phyloP scores from a whole-genome alignment of 116 monocot genomes.

The Dioscorea cayenensis region DNA sequence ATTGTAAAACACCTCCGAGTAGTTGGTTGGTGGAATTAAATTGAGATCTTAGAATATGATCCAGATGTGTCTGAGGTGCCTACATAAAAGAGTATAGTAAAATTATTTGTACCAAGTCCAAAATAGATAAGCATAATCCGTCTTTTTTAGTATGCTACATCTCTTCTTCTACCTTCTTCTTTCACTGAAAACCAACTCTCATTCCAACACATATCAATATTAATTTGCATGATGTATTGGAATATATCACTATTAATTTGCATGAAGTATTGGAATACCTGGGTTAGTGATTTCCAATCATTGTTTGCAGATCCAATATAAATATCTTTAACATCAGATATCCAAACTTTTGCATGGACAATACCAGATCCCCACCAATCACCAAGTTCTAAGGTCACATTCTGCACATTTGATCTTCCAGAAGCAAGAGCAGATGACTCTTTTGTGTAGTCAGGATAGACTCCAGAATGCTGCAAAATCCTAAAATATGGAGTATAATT shows the following conservation, averaged over 20 bases:
- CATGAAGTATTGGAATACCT: constrained; percentile 34
- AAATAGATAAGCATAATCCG: too few relatives aligned
- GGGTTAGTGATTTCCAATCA: constrained; percentile 98
- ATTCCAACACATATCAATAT: not conserved
- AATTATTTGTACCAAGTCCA: too few relatives aligned
- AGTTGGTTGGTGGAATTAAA: too few relatives aligned
- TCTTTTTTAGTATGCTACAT: too few relatives aligned
- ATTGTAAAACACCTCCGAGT: too few relatives aligned
- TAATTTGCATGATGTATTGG: not conserved
- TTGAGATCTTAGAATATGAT: too few relatives aligned
- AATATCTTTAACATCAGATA: constrained; percentile 71
- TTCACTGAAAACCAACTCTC: not conserved
- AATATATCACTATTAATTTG: constrained; percentile 13
- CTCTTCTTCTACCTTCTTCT: not conserved
- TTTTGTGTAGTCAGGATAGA: constrained; percentile 67
- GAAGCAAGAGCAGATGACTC: constrained; percentile 75
- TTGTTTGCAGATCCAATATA: constrained; percentile 96
- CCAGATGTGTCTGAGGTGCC: too few relatives aligned
- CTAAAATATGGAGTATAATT: constrained; percentile 22
- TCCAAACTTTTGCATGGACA: constrained; percentile 96
- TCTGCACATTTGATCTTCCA: constrained; percentile 79
- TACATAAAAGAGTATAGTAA: too few relatives aligned
- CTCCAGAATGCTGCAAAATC: constrained; percentile 89
- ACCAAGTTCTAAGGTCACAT: constrained; percentile 64
- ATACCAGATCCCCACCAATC: constrained; percentile 95